A percentile compares a stretch with the other conserved stretches of the same genome.
Conservation (phyloP, 176 grass and related monocot genomes). For the Carex cristatella region DNA sequence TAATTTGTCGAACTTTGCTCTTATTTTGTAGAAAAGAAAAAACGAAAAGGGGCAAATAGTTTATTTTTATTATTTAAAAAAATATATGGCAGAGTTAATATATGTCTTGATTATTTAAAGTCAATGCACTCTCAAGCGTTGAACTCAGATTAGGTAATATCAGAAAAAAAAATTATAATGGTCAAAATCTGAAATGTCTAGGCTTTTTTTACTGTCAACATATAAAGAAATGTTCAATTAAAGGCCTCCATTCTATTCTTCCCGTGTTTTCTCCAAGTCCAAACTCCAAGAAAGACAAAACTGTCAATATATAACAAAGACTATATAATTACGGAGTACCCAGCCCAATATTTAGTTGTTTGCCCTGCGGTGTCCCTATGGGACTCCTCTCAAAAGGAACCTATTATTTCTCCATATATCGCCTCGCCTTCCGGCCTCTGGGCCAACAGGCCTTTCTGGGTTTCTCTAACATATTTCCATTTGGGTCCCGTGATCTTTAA, state of each 20-base stretch:
- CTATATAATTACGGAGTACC: not conserved
- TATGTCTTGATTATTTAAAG: not conserved
- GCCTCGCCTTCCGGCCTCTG: not conserved
- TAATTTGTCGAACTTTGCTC: not conserved
- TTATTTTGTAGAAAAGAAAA: not conserved
- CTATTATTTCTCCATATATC: too few relatives aligned
- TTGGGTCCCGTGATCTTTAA: too few relatives aligned
- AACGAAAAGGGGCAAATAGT: not conserved
- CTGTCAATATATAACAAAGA: not conserved
- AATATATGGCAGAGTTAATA: not conserved
- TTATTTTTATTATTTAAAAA: too few relatives aligned
- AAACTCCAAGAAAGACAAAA: not conserved
- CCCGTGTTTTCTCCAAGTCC: not conserved
- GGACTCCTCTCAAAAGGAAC: too few relatives aligned
- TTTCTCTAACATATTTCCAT: not conserved
- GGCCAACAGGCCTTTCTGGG: not conserved
- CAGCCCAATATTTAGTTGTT: not conserved
- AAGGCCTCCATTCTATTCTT: too few relatives aligned
- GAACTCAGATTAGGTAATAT: not conserved
- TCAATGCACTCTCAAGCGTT: not conserved
- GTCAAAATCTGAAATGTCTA: not conserved
- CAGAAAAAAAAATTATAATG: not conserved
- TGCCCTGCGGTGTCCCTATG: too few relatives aligned
- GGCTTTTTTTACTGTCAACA: not conserved
- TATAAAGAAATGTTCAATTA: too few relatives aligned